Base-by-base conservation (phyloP, 306 rosid genomes). In the Vigna nakashimae region DNA sequence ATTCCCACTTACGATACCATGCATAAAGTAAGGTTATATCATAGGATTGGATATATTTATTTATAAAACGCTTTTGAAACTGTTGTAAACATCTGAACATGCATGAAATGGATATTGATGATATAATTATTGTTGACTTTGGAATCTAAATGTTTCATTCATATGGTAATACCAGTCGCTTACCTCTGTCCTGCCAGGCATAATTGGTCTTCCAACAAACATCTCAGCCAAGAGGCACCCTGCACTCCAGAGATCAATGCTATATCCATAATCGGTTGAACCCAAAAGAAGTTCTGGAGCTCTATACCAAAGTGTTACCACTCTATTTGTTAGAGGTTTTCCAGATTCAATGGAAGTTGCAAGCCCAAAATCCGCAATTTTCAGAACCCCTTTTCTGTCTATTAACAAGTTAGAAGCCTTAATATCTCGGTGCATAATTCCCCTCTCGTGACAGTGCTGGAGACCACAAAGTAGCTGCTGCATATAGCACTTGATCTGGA, bases 251-350 rank as follows among this genome's bases (percentile, higher is more conserved):
- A 91, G 87, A 86, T 91, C 97, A 77, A 91, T 86, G 72, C 89
- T 87, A 82, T 81, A 84, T 69, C 90, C 97, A 71, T 91, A 91
- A 81, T 87, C 84, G 16, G 87, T 88, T 45, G 91, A 91, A 68
- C 97, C 92, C 81, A 91, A 74, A 64, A 89, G 90, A 24, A 91
- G 90, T 82, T 91, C 96, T 28, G 93, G 93, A n/a, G 96, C 88
- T 78, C 96, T 87, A 46, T 91, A 89, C 93, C 92, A 87, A 30
- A 91, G 93, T 53, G 96, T 91, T 74, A 91, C 93, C 70, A 89
- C 96, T 49, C 90, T 84, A 80, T 74, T 89, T 9, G 93, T 91
- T n/a, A 89, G 82, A 38, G 84, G 83, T 5, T 76, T 75, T 76
- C 79, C 75, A 40, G 74, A 58, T 59, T 82, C 78, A 22, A 82